A percentile compares a stretch with the other conserved stretches of the same genome.
phyloP scores from a whole-genome alignment of 768 basidiomycete genomes.

The Boletus rufocinnamomeus region DNA sequence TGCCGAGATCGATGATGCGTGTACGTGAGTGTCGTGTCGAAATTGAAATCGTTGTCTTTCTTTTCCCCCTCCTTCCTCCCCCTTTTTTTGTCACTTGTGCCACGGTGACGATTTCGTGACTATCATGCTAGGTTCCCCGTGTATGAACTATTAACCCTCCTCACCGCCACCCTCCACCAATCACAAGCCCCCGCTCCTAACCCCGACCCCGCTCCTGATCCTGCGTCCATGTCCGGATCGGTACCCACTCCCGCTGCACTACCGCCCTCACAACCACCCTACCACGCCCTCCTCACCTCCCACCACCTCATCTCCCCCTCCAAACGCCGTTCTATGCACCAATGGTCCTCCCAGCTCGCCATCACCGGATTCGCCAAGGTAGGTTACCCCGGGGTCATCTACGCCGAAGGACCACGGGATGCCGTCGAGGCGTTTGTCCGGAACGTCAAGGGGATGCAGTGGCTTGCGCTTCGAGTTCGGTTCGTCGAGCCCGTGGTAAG shows the following conservation, averaged over 20 bases:
- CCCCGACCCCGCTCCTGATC: background rate
- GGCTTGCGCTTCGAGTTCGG: background rate
- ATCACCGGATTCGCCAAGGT: conserved; percentile 71
- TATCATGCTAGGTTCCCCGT: conserved; percentile 52
- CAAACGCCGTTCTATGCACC: conserved; percentile 58
- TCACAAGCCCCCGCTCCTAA: background rate
- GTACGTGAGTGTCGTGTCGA: conserved; percentile 23
- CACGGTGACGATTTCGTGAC: background rate
- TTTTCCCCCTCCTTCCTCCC: too few species aligned
- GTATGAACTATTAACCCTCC: conserved; percentile 58
- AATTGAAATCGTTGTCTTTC: background rate
- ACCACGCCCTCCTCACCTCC: conserved; percentile 50
- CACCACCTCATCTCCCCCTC: conserved; percentile 69
- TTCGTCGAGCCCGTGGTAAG: background rate
- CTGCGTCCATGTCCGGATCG: background rate
- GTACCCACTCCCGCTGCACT: background rate
- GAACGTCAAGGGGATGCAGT: conserved; percentile 51
- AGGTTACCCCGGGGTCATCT: conserved; percentile 76
- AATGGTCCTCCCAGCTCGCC: conserved; percentile 55
- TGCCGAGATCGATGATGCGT: conserved; percentile 32
- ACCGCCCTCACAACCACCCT: conserved; percentile 19
- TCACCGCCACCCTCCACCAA: conserved; percentile 60
- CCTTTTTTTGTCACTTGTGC: background rate
- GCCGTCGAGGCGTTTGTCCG: conserved; percentile 63
- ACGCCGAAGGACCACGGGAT: conserved; percentile 56